A percentile compares a stretch with the other conserved stretches of the same genome.
Conservation (phyloP, 768 basidiomycete species). For the Lactarius trivialis region DNA sequence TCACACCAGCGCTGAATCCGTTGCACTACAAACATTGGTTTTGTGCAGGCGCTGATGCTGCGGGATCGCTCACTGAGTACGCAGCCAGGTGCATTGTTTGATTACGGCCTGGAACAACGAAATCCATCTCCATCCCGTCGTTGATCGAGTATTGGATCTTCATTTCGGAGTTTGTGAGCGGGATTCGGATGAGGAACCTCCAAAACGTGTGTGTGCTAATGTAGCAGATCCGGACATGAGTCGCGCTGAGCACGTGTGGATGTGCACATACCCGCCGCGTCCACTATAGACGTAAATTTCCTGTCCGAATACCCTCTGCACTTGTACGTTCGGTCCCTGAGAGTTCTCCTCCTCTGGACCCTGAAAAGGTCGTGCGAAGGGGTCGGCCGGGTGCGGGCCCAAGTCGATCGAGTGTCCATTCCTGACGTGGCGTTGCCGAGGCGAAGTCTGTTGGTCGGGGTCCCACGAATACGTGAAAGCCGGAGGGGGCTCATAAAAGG, state of each 20-base stretch:
- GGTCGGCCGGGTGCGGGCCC: conserved; percentile 70
- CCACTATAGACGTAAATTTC: conserved; percentile 69
- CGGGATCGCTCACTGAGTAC: conserved; percentile 54
- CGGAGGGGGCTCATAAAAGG: conserved; percentile 70
- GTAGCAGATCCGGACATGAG: neutral
- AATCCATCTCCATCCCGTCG: conserved; percentile 64
- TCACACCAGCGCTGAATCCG: conserved; percentile 84
- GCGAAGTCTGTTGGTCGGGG: conserved; percentile 36
- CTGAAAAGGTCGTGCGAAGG: conserved; percentile 40
- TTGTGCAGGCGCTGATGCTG: neutral
- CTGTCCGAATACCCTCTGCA: conserved; percentile 47
- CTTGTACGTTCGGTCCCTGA: conserved; percentile 31
- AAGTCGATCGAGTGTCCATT: conserved; percentile 45
- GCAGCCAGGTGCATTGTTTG: conserved; percentile 92
- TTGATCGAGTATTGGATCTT: conserved; percentile 78
- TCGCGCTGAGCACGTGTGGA: neutral
- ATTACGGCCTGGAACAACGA: conserved; percentile 71
- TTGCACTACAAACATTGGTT: conserved; percentile 52
- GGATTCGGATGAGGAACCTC: conserved; percentile 84
- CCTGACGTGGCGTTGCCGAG: conserved; percentile 12
- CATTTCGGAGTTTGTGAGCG: conserved; percentile 66
- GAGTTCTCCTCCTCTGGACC: neutral
- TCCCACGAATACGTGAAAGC: conserved; percentile 69
- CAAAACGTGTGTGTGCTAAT: conserved; percentile 86
- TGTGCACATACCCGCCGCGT: conserved; percentile 37